Evolutionary conservation across 768 basidiomycete species (phyloP), one percentile per base, ranked within the genome.

Genomic region (Macrolepiota dolichaula): DNA sequence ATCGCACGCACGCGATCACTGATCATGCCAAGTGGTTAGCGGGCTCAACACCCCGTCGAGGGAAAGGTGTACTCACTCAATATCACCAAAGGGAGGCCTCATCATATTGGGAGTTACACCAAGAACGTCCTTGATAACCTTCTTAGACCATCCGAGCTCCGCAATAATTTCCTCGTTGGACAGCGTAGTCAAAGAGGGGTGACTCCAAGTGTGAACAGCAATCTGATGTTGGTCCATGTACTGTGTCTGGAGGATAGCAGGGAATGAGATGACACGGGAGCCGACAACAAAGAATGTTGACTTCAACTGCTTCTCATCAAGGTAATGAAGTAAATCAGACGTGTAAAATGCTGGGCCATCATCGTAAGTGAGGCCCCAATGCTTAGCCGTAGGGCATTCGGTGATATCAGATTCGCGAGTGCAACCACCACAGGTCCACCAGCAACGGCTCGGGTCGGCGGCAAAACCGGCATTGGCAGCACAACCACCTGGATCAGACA

Each of bases 261-360:
- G 92, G 72, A 85, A 84, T 0, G 85, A 86, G 63, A 93, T 81
- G 50, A 77, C 85, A 55, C 93, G 86, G 19, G 92, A 94, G 51
- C 94, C 92, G 62, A 94, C 90, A 62, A 86, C 82, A 72, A 94
- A 96, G 80, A 96, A 94, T 0, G 94, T 96, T 2, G 91, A 82
- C 70, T 84, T 87, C 70, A 96, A 78, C 54, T 86, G 75, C 53
- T 80, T 68, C 46, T 81, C 70, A 61, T 87, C 80, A 36, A 94
- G 78, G 73, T 90, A 94, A 56, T 80, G 70, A 62, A 96, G 77
- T 9, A 96, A 80, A 47, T 87, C 76, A 12, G 90, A 81, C 1
- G 92, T 94, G 74, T 91, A 88, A 46, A 77, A 85, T 11, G 86
- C 85, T 3, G 94, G 94, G 42, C 93, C 92, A 69, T 95, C 92